A percentile compares a stretch with the other conserved stretches of the same genome.
Evolutionary conservation across 192 early-diverging fungal genomes (phyloP).

Genomic region (Coemansia sp.): DNA sequence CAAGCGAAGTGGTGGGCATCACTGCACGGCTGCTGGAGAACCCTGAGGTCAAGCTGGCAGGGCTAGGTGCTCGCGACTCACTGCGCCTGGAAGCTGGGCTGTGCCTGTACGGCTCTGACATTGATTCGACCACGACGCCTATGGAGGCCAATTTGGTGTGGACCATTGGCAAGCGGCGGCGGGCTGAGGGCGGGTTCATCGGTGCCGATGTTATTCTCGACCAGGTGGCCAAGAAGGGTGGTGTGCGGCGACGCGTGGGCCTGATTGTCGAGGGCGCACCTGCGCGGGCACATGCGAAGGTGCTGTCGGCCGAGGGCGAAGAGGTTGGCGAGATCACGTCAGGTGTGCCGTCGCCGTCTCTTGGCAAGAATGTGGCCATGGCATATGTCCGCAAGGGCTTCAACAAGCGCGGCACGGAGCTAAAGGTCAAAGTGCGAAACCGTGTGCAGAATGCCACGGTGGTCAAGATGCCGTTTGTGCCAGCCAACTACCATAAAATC

Average conservation of each 20-base stretch:
- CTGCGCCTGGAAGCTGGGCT: slow-evolving; percentile 95
- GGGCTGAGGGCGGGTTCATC: slow-evolving; percentile 86
- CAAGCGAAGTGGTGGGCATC: slow-evolving; percentile 64
- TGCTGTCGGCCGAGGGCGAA: slow-evolving; percentile 61
- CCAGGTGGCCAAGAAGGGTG: slow-evolving; percentile 78
- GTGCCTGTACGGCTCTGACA: slow-evolving; percentile 95
- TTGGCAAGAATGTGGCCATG: slow-evolving; percentile 98
- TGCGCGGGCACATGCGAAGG: slow-evolving; percentile 73
- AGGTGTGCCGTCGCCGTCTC: slow-evolving; percentile 85
- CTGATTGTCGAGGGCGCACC: slow-evolving; percentile 90
- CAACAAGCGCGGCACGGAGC: slow-evolving; percentile 89
- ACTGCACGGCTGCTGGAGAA: slow-evolving; percentile 66
- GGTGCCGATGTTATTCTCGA: slow-evolving; percentile 81
- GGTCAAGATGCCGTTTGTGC: slow-evolving; percentile 95
- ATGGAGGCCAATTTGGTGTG: slow-evolving; percentile 91
- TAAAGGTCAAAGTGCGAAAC: slow-evolving; percentile 88
- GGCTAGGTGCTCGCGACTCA: slow-evolving; percentile 91
- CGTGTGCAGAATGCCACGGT: slow-evolving; percentile 78
- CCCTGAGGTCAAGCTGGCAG: slow-evolving; percentile 84
- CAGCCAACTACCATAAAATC: slow-evolving; percentile 71
- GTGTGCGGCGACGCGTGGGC: slow-evolving; percentile 79
- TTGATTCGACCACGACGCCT: slow-evolving; percentile 88
- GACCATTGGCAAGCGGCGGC: slow-evolving; percentile 93
- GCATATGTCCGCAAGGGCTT: slow-evolving; percentile 86
- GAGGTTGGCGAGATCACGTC: slow-evolving; percentile 85